Conservation (phyloP, 306 rosid species). For the Senna siamea region DNA sequence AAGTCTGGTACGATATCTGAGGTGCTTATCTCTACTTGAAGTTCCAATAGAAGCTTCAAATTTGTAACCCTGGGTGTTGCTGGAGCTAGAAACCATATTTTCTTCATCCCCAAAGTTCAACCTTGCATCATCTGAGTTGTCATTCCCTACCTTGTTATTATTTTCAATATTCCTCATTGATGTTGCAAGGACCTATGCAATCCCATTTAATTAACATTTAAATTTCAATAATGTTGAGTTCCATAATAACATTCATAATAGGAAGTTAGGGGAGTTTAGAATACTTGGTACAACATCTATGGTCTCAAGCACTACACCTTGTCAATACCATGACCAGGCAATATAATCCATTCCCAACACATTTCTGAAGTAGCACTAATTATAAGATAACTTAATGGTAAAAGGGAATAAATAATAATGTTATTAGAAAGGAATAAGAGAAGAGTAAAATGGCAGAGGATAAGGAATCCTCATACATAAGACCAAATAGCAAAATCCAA, state of each 20-base stretch:
- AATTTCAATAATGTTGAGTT: background rate
- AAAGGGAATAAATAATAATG: background rate
- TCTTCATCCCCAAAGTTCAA: slow-evolving; percentile 73
- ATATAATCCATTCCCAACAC: background rate
- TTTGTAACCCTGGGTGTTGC: slow-evolving; percentile 42
- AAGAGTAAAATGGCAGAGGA: background rate
- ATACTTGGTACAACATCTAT: background rate
- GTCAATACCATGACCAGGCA: background rate
- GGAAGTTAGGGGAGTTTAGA: background rate
- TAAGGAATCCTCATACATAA: too few relatives aligned
- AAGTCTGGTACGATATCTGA: slow-evolving; percentile 92
- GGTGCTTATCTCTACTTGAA: slow-evolving; percentile 81
- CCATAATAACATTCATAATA: background rate
- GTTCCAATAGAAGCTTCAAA: slow-evolving; percentile 55
- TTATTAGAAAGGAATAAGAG: background rate
- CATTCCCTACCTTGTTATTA: slow-evolving; percentile 49
- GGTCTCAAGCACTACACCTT: background rate
- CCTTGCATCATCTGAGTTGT: slow-evolving; percentile 67
- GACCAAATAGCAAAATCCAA: too few relatives aligned
- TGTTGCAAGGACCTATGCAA: slow-evolving; percentile 86
- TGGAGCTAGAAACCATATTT: slow-evolving; percentile 82
- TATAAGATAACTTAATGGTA: background rate
- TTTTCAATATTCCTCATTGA: slow-evolving; percentile 62
- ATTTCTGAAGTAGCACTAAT: background rate
- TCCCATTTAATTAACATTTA: slow-evolving; percentile 27